These are phyloP conservation scores for Ormosia semicastrata DNA, from an alignment of 306 rosid genomes.

Conservation along the genomic window DNA sequence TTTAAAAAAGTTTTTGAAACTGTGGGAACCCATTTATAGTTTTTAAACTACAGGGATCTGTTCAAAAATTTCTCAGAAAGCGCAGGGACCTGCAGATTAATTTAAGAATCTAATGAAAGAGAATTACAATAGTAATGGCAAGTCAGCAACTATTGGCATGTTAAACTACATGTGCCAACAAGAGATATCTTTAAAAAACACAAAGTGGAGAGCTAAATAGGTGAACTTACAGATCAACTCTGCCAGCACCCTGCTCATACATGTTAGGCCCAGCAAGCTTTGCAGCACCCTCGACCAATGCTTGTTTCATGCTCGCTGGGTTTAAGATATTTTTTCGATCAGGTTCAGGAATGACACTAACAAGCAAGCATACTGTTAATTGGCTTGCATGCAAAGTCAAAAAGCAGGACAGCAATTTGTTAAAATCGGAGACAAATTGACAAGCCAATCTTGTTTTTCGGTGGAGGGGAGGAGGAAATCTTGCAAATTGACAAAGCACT, in stretches of 20 bases:
- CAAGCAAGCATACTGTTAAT: slow-evolving; percentile 97
- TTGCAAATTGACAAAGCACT: too few relatives aligned
- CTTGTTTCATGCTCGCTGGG: slow-evolving; percentile 99
- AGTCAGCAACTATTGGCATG: background rate
- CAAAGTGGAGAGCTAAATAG: slow-evolving; percentile 1
- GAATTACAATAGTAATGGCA: background rate
- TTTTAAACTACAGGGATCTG: too few relatives aligned
- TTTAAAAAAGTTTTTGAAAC: too few relatives aligned
- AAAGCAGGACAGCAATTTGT: too few relatives aligned
- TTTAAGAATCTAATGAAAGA: background rate
- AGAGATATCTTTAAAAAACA: background rate
- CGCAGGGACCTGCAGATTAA: too few relatives aligned
- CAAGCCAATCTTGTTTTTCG: too few relatives aligned
- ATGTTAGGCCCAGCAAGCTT: slow-evolving; percentile 86
- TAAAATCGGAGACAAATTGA: too few relatives aligned
- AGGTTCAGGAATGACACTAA: slow-evolving; percentile 80
- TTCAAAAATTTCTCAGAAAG: too few relatives aligned
- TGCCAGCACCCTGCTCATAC: slow-evolving; percentile 98
- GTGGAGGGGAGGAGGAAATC: too few relatives aligned
- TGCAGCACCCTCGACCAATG: slow-evolving; percentile 97
- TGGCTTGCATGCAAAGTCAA: too few relatives aligned
- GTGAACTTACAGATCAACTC: slow-evolving; percentile 88
- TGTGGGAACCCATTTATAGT: too few relatives aligned
- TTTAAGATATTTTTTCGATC: slow-evolving; percentile 66
- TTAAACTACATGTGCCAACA: background rate